phyloP scores from a whole-genome alignment of 2,329 filamentous ascomycete genomes.

The Myriangium duriaei region DNA sequence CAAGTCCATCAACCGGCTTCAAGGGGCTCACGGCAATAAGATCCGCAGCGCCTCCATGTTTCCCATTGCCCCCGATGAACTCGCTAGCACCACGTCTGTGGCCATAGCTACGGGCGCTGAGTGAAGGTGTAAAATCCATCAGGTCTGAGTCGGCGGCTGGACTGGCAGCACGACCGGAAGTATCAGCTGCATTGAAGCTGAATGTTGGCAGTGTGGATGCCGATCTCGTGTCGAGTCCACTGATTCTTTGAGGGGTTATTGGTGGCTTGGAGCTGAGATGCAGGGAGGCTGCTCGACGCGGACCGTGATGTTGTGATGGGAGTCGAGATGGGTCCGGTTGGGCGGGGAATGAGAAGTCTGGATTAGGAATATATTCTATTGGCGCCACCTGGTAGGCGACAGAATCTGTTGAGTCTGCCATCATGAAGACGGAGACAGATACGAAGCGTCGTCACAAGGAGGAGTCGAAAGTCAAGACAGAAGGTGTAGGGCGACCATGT shows the following conservation, averaged over 20 bases:
- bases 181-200: slow-evolving; percentile 35
- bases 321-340: slow-evolving; percentile 19
- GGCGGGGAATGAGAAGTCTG: slow-evolving; percentile 37
- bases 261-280: slow-evolving; percentile 24
- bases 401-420: slow-evolving; percentile 2
- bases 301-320: slow-evolving; percentile 9
- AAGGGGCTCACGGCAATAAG: slow-evolving; percentile 58
- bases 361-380: slow-evolving; percentile 35
- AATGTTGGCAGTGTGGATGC: slow-evolving; percentile 35
- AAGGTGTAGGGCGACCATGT: neutral
- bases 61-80: slow-evolving; percentile 62
- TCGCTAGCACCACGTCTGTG: slow-evolving; percentile 74
- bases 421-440: neutral
- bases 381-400: slow-evolving; percentile 11
- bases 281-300: slow-evolving; percentile 21
- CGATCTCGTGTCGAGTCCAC: slow-evolving; percentile 26
- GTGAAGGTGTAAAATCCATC: slow-evolving; percentile 19
- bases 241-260: slow-evolving; percentile 26
- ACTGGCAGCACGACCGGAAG: slow-evolving; percentile 20
- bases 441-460: neutral
- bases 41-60: slow-evolving; percentile 35
- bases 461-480: neutral
- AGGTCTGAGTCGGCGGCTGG: slow-evolving; percentile 19
- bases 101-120: slow-evolving; percentile 44
- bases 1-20: slow-evolving; percentile 42